A percentile compares a stretch with the other conserved stretches of the same genome.
Conservation (phyloP, 73 alveolate genomes). For the Paramecium caudatum region DNA sequence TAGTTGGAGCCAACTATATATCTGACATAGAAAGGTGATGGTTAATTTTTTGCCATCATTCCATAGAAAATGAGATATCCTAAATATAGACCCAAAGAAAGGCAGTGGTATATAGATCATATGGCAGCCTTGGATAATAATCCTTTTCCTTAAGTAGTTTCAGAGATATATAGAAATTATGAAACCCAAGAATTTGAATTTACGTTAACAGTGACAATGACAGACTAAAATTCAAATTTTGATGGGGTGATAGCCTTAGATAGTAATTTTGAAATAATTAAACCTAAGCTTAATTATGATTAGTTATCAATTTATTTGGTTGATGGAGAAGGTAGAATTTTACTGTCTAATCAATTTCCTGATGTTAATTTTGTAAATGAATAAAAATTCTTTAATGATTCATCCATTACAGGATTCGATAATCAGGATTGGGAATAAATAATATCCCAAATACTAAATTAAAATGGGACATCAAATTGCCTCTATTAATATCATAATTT, state of each 20-base stretch:
- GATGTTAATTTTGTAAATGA: neutral
- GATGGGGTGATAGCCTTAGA: conserved; percentile 42
- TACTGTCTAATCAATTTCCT: neutral
- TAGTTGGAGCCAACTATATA: conserved; percentile 21
- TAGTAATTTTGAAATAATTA: conserved; percentile 5
- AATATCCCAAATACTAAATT: neutral
- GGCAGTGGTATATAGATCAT: conserved; percentile 25
- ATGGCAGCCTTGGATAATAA: neutral
- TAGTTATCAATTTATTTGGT: conserved; percentile 16
- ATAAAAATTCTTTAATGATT: neutral
- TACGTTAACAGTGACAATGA: neutral
- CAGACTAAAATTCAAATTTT: neutral
- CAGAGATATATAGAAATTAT: neutral
- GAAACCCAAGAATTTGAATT: conserved; percentile 27
- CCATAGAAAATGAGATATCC: conserved; percentile 54
- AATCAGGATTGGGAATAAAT: neutral
- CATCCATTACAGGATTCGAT: conserved; percentile 25
- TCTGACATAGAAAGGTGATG: conserved; percentile 18
- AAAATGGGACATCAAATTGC: neutral
- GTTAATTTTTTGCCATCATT: conserved; percentile 1
- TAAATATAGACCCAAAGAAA: neutral
- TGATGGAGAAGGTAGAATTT: conserved; percentile 13
- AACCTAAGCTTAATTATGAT: conserved; percentile 18
- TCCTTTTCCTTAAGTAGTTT: neutral
- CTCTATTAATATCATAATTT: neutral